Evolutionary conservation across 805 yeast species (phyloP).

Genomic region (Schwanniomyces sp.): DNA sequence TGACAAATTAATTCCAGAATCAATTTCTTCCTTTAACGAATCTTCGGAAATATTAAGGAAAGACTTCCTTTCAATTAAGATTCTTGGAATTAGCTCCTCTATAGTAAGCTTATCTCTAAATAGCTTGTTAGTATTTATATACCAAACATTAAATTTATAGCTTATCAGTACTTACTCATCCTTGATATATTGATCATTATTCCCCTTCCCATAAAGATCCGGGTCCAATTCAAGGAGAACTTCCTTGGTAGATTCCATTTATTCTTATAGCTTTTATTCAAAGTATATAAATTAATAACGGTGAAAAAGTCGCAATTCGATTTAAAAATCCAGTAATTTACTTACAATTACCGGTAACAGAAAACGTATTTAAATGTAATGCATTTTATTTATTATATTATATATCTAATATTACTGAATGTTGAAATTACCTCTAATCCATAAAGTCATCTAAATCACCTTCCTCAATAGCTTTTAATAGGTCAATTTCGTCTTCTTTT

Average conservation of each 20-base stretch:
- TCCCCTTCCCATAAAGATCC: conserved; percentile 26
- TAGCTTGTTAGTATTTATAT: conserved; percentile 7
- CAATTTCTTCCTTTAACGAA: conserved; percentile 47
- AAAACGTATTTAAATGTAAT: neutral
- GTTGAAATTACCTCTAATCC: conserved; percentile 25
- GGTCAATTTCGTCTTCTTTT: conserved; percentile 41
- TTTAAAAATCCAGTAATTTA: neutral
- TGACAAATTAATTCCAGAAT: conserved; percentile 5
- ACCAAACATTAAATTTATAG: neutral
- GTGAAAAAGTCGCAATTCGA: neutral
- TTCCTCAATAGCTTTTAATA: conserved; percentile 51
- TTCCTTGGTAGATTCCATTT: conserved; percentile 1
- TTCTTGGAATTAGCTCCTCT: conserved; percentile 57
- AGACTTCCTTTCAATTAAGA: conserved; percentile 58
- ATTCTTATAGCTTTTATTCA: neutral
- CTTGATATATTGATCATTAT: conserved; percentile 37
- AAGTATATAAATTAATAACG: neutral
- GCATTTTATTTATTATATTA: neutral
- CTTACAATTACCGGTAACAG: neutral
- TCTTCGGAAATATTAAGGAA: conserved; percentile 61
- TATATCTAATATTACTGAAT: neutral
- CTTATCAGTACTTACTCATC: conserved; percentile 34
- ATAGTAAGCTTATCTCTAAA: conserved; percentile 43
- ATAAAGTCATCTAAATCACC: conserved; percentile 54
- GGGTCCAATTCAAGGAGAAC: conserved; percentile 25